phyloP scores from a whole-genome alignment of 495 filamentous ascomycete genomes.

The Usnea hakonensis region DNA sequence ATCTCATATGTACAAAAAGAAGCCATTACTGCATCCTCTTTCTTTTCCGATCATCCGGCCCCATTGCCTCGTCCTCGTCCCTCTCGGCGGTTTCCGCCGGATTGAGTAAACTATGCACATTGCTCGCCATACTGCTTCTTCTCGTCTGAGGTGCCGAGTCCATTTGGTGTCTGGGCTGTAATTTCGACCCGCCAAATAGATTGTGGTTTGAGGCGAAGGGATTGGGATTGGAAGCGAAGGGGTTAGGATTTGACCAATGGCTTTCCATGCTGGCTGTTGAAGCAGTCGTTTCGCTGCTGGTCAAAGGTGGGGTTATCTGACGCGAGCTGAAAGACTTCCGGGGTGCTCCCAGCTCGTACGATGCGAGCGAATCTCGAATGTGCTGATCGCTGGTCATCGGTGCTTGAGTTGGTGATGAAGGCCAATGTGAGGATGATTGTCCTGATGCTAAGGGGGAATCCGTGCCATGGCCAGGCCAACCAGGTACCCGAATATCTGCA shows the following conservation, averaged over 20 bases:
- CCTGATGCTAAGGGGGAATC: constrained; percentile 65
- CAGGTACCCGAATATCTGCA: constrained; percentile 85
- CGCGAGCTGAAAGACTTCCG: constrained; percentile 53
- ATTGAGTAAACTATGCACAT: constrained; percentile 74
- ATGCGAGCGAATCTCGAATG: constrained; percentile 70
- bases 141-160: constrained; percentile 55
- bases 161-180: constrained; percentile 30
- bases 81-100: constrained; percentile 70
- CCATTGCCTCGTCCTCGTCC: constrained; percentile 51
- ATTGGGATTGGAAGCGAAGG: constrained; percentile 13
- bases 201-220: constrained; percentile 30
- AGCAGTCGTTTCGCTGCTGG: constrained; percentile 42
- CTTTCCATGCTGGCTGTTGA: constrained; percentile 44
- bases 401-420: constrained; percentile 69
- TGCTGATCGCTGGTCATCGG: constrained; percentile 66
- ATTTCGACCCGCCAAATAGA: constrained; percentile 42
- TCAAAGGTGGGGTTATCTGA: constrained; percentile 62
- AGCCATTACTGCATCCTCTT: constrained; percentile 57
- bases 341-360: constrained; percentile 66
- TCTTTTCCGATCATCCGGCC: constrained; percentile 65
- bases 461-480: constrained; percentile 59
- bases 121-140: constrained; percentile 66
- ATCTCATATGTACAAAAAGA: constrained; percentile 2
- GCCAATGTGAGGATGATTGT: constrained; percentile 69
- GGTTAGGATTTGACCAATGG: constrained; percentile 44